Conservation (phyloP, 345 rosid genomes). For the Salix udensis region DNA sequence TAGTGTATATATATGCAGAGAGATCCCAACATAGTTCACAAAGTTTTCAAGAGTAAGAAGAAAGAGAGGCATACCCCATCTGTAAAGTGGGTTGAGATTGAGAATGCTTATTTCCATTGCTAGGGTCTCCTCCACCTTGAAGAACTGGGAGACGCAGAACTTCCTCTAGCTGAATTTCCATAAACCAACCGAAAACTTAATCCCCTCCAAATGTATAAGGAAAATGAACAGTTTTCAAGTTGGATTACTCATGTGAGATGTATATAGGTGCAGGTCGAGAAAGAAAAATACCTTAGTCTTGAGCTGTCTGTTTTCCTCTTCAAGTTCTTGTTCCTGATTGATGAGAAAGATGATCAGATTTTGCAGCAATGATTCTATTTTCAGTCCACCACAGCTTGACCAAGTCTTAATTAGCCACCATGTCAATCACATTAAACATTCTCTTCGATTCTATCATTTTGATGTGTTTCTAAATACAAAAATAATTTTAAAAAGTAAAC, state of each 20-base stretch:
- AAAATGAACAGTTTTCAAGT: not conserved
- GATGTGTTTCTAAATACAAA: no score
- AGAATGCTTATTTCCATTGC: not conserved
- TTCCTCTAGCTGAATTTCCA: slow-evolving; percentile 25
- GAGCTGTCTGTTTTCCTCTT: slow-evolving; percentile 30
- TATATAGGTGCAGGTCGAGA: not conserved
- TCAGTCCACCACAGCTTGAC: no score
- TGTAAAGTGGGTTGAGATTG: not conserved
- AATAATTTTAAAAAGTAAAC: no score
- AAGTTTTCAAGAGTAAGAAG: not conserved
- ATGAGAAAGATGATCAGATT: no score
- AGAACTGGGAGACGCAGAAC: not conserved
- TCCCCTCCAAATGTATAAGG: not conserved
- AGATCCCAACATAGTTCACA: not conserved
- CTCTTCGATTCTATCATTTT: not conserved
- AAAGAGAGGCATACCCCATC: slow-evolving; percentile 14
- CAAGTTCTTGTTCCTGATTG: slow-evolving; percentile 29
- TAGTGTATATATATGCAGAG: no score
- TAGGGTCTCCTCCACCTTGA: slow-evolving; percentile 15
- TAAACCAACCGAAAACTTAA: not conserved
- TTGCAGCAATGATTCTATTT: no score
- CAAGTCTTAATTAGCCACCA: no score
- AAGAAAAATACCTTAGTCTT: slow-evolving; percentile 21
- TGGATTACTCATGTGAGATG: no score
- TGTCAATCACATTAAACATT: no score